Evolutionary conservation across 768 basidiomycete species (phyloP).

Genomic region (Vishniacozyma victoriae): DNA sequence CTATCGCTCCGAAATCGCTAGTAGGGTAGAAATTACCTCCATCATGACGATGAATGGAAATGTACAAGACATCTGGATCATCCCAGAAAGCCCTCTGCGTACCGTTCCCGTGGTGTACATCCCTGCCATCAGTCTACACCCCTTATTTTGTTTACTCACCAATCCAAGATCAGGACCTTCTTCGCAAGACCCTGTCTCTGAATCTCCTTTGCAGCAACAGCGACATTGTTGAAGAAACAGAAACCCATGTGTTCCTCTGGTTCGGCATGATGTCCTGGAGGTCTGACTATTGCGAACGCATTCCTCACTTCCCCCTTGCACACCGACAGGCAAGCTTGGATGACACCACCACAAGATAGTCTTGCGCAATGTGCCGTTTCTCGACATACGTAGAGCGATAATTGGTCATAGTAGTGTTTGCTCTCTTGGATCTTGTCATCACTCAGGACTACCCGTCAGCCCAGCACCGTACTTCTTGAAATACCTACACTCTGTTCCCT

Average conservation of each 20-base stretch:
- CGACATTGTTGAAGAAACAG: constrained; percentile 98
- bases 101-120: constrained; percentile 96
- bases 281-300: constrained; percentile 88
- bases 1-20: constrained; percentile 79
- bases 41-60: constrained; percentile 93
- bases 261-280: constrained; percentile 97
- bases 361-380: constrained; percentile 77
- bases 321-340: constrained; percentile 81
- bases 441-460: constrained; percentile 57
- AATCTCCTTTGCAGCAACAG: constrained; percentile 79
- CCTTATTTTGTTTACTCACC: constrained; percentile 55
- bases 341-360: constrained; percentile 88
- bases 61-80: constrained; percentile 82
- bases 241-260: constrained; percentile 99
- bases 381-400: constrained; percentile 86
- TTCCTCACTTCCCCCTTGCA: constrained; percentile 74
- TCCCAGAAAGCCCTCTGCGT: constrained; percentile 94
- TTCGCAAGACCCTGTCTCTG: constrained; percentile 65
- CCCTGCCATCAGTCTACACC: constrained; percentile 55
- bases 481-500: constrained; percentile 70
- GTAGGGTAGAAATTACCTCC: constrained; percentile 87
- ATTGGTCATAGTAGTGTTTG: constrained; percentile 74
- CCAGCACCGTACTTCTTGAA: constrained; percentile 3
- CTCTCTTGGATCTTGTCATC: constrained; percentile 69
- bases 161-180: constrained; percentile 86